phyloP scores from a whole-genome alignment of 1,284 basidiomycete species.

The Puccinia hordei region DNA sequence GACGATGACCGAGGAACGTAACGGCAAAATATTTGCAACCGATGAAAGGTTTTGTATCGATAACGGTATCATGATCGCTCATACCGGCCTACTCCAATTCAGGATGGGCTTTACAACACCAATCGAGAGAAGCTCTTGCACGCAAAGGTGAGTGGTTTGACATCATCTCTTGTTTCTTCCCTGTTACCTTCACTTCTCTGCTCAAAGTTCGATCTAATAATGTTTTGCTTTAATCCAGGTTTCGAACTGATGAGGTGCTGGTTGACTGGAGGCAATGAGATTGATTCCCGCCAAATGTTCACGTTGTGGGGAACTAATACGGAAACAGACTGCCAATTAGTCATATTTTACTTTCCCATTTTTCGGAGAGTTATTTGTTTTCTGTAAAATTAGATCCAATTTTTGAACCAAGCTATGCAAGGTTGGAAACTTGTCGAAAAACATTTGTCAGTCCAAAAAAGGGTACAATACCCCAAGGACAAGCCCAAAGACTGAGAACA shows the following conservation, averaged over 20 bases:
- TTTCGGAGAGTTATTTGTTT: too few species aligned
- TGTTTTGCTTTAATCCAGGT: conserved; percentile 25
- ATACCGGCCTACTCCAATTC: conserved; percentile 87
- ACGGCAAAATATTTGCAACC: conserved; percentile 87
- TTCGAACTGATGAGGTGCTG: conserved; percentile 52
- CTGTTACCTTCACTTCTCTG: conserved; percentile 2
- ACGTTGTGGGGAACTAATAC: not conserved
- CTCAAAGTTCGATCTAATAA: conserved; percentile 3
- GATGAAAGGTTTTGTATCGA: conserved; percentile 99
- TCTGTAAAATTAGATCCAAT: too few species aligned
- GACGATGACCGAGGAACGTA: conserved; percentile 88
- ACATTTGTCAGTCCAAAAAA: too few species aligned
- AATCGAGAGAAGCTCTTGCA: conserved; percentile 77
- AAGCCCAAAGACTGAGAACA: too few species aligned
- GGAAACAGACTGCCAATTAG: not conserved
- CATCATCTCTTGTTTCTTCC: too few species aligned
- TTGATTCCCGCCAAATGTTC: not conserved
- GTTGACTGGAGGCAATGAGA: conserved; percentile 50
- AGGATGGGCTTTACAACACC: conserved; percentile 87
- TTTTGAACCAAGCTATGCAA: too few species aligned
- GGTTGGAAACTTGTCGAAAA: too few species aligned
- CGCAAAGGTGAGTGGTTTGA: conserved; percentile 69
- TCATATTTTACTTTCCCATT: too few species aligned
- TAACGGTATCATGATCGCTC: conserved; percentile 99
- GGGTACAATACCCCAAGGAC: too few species aligned